Evolutionary conservation across 2,329 filamentous ascomycete species (phyloP), one percentile per base, ranked within the genome.

Genomic region (Bretziella fagacearum): DNA sequence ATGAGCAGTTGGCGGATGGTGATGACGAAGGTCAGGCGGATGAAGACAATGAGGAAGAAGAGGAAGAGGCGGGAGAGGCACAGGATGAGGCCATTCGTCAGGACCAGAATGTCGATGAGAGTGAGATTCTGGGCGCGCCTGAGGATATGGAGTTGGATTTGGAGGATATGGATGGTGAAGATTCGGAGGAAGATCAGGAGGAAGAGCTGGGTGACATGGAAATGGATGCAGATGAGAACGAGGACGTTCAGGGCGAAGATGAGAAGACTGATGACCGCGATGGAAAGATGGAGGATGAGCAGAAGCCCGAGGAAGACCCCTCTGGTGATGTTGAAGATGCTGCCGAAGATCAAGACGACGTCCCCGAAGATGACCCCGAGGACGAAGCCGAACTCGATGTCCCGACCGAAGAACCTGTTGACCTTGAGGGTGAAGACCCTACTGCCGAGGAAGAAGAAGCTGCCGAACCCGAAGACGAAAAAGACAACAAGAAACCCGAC

Each of bases 131-230:
- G 51, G 85, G 87, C 39, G 67, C 94, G 18, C 86, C 86, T 0
- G 86, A 94, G 35, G 84, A 94, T 53, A 81, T 95, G 69, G 79
- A 93, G 49, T 71, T 95, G 59, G 77, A 87, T 53, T 71, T 91
- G 47, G 81, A 89, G 53, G 80, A 83, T 23, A 72, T 74, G 26
- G 67, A 73, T 23, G 68, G 71, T 15, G 72, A 73, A 25, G 39
- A 42, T 18, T 27, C 39, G 8, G 46, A 46, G 33, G 48, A 50
- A n/a, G 68, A 66, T 10, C 71, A 69, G 11, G 69, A 69, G 30
- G 73, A 78, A 52, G 68, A 71, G 15, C 58, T 81, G 42, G 73
- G 77, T 48, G 67, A 76, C 47, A 61, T 82, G 46, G 70, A 77
- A 13, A 55, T 62, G 53, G 57, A 63, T 60, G 33, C 53, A 46